Evolutionary conservation across 1,284 basidiomycete genomes (phyloP), one percentile per base, ranked within the genome.

Genomic region (Porodaedalea pini): DNA sequence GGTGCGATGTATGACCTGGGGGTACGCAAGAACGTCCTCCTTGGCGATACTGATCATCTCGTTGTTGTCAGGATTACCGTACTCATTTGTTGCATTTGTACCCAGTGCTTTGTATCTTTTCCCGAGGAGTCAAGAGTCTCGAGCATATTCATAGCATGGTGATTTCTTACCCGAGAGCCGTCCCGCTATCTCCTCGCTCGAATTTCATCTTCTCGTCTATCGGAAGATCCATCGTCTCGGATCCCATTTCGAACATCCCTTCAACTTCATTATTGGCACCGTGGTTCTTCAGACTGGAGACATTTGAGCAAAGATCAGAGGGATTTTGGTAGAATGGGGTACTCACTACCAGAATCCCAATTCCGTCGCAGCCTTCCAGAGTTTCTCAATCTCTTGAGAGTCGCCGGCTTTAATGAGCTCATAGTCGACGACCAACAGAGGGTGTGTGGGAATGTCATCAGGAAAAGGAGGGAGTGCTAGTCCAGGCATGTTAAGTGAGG

Each of bases 21-120:
- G 84, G 70, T 75, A 86, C 0, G 80, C 75, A 0, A 86, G 65
- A 0, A 74, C 81, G 59, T 88, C 85, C 64, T 88, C 84, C 65
- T 85, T 83, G 0, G 85, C 71, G 23, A 88, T 68, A 63, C 87
- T 87, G 60, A 88, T 72, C 69, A 86, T 86, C 64, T 88, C 84
- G 11, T 78, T 76, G 0, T 77, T 78, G 66, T 88, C 85, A 7
- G 67, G 59, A 34, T 69, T 66, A 39, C 86, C 85, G 15, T 73
- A 73, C 15, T 80, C 78, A 64, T 88, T 82, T 2, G 83, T 79
- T n/a, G 81, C 82, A 57, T 79, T 83, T 0, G 78, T 78, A 1
- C 86, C 86, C 0, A 77, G 75, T 4, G 78, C 78, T 71, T 88
- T 87, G 66, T 87, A 87, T 23, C 85, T 86, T 61, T 44, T 1